Base-by-base conservation (phyloP, 805 yeast species). In the Suhomyces faveliae region DNA sequence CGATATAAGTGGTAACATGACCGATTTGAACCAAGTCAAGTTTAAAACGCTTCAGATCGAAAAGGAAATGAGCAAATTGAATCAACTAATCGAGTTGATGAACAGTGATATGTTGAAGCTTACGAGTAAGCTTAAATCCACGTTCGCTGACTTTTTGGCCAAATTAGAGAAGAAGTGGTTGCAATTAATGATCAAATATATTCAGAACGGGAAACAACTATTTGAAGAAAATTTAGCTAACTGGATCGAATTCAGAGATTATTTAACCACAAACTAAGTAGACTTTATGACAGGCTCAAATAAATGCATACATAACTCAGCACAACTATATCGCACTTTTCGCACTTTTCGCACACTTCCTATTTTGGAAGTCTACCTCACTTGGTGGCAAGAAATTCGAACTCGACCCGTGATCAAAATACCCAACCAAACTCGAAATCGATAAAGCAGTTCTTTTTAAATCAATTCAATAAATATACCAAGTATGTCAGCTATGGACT, bases 41-140 rank as follows among this genome's bases (percentile, higher is more conserved):
- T 57, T 59, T 43, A 67, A 66, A 37, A 58, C 67, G 17, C 61
- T 60, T 42, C 69, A 68, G 29, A 61, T 73, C 12, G 73, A 73
- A 45, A 67, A 64, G 57, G 80, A 75, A 47, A 56, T 75, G 23
- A 54, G 54, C 37, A 78, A 78, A 52, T 64, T 79, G 35, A 71
- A 75, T 39, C 82, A 79, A 45, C 70, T 81, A 44, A 75, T 77
- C 21, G 68, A 67, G 12, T 61, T 74, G 13, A 61, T 76, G 30
- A 63, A 70, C 48, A 59, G 57, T 10, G 84, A 80, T 58, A 71
- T 78, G 59, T 57, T 60, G 21, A 67, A 60, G 46, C 64, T 80
- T 23, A 76, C 80, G 17, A 52, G 68, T 9, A 71, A 73, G 43
- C 67, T 79, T n/a, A 71, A 67, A 45, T 53, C 51, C 17, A 80